Conservation (phyloP, 768 basidiomycete species). For the Rhizopogon vinicolor region DNA sequence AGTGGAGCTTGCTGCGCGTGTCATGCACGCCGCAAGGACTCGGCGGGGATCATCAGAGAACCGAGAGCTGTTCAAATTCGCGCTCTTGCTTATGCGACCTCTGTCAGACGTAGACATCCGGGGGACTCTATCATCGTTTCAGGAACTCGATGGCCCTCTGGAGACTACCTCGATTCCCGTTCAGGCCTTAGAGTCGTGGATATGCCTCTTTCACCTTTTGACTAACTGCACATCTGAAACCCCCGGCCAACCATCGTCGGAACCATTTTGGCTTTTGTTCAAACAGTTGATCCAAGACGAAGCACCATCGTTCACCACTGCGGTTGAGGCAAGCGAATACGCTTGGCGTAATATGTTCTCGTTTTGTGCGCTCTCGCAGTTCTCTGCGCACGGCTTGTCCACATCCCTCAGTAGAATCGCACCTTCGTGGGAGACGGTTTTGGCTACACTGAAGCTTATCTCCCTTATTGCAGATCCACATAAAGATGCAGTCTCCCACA, state of each 20-base stretch:
- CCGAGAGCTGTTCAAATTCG: slow-evolving; percentile 18
- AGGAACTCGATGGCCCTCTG: slow-evolving; percentile 12
- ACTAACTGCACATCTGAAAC: slow-evolving; percentile 16
- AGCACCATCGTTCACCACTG: slow-evolving; percentile 21
- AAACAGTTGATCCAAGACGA: slow-evolving; percentile 26
- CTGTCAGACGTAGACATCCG: slow-evolving; percentile 55
- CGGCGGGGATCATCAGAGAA: slow-evolving; percentile 23
- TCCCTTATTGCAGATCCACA: slow-evolving; percentile 45
- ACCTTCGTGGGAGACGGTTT: slow-evolving; percentile 64
- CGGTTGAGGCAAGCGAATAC: slow-evolving; percentile 52
- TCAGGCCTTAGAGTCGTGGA: slow-evolving; percentile 65
- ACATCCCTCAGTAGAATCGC: slow-evolving; percentile 36
- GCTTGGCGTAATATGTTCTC: slow-evolving; percentile 71
- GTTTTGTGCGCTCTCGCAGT: slow-evolving; percentile 74
- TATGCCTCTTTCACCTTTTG: slow-evolving; percentile 62
- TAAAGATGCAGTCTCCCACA: slow-evolving; percentile 34
- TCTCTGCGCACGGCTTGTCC: slow-evolving; percentile 52
- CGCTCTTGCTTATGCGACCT: slow-evolving; percentile 39
- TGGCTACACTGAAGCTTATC: slow-evolving; percentile 53
- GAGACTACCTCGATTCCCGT: slow-evolving; percentile 35
- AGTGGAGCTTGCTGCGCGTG: slow-evolving; percentile 50
- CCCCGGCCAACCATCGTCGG: slow-evolving; percentile 7
- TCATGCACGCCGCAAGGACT: slow-evolving; percentile 22
- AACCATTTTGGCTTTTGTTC: slow-evolving; percentile 45
- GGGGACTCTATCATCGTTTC: slow-evolving; percentile 13